Base-by-base conservation (phyloP, 208 protist genomes). In the Trichomonas tenax region DNA sequence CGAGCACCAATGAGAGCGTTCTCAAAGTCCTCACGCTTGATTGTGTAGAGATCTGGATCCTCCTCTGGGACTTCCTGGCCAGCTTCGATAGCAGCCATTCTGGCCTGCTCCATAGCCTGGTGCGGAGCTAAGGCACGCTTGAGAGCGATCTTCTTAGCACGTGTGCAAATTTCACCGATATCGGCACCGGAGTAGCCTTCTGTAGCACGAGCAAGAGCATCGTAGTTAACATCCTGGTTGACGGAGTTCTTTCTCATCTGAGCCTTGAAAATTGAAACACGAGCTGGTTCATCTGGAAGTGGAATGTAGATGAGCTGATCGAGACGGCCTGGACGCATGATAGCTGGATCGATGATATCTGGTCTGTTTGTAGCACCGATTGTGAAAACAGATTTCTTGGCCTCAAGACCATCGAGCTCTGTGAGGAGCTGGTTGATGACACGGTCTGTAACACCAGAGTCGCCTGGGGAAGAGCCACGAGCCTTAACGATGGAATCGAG, bases 331-430 rank as follows among this genome's bases (percentile, higher is more conserved):
- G 99, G 99, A 93, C 99, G 98, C 97, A 99, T 98, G 93, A 99
- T 98, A 96, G 99, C 99, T 44, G 99, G 98, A 98, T 99, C 99
- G 96, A 99, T 98, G 96, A 99, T 99, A 97, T 99, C 99, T 36
- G 99, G 99, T 58, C 99, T 98, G 98, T 99, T 99, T 38, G 99
- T 99, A 15, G 99, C 99, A 96, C 99, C 99, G 97, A 99, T 99
- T 97, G 99, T 99, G 97, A 99, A 99, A 63, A 99, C 99, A 96
- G 99, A 99, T 98, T 99, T 99, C 97, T 99, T 99, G 21, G 98
- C 97, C 96, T 98, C 98, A 82, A 98, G 95, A 38, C 97, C 97
- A 96, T 98, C 97, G 8, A 98, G 89, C 89, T 98, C 98, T 11
- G 98, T 97, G 14, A 98, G 96, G 6, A 98, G 96, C 96, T 98